Evolutionary conservation across 139 green algal genomes (phyloP), one percentile per base, ranked within the genome.

Genomic region (Tetradesmus obliquus): DNA sequence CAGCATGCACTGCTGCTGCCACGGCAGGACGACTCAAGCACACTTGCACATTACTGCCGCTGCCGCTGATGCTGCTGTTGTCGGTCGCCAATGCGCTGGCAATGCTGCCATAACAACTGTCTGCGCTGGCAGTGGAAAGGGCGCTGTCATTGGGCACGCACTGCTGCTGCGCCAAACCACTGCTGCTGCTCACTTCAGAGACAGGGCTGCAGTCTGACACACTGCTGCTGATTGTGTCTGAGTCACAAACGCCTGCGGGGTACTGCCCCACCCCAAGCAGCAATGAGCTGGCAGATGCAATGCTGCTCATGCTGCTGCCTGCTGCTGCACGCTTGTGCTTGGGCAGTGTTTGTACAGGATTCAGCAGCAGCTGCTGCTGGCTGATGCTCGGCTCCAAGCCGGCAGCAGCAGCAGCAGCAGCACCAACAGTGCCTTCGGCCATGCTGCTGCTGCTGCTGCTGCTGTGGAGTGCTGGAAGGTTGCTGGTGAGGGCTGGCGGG

Each of bases 401-500:
- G 5, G 66, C 66, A 76, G 66, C 66, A 24, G 66, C 66, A 76
- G 15, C 66, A 74, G 66, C 66, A 76, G 17, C 12, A 13, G 57
- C 57, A 66, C 7, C 1, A 66, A 9, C 45, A 84, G 9, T 54
- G 20, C n/a, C 54, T 19, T 24, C 32, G 12, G 8, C 9, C n/a
- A 22, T 1, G n/a, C 79, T 84, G 24, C 84, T 60, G 55, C 15
- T 88, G 84, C 58, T 80, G 84, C 62, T 89, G 62, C 15, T 89
- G 84, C 84, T 60, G 32, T n/a, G 5, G 4, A 89, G 45, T 58
- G 79, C 45, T 58, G 79, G 79, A 3, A 88, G 57, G 55, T 53
- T 88, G 7, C 66, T 88, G 7, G 84, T n/a, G n/a, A 88, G n/a
- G 3, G 57, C 58, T 79, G 84, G 80, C 24, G 80, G 80, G n/a